Evolutionary conservation across 2,329 filamentous ascomycete genomes (phyloP), one percentile per base, ranked within the genome.

Genomic region (Colletotrichum sublineola): DNA sequence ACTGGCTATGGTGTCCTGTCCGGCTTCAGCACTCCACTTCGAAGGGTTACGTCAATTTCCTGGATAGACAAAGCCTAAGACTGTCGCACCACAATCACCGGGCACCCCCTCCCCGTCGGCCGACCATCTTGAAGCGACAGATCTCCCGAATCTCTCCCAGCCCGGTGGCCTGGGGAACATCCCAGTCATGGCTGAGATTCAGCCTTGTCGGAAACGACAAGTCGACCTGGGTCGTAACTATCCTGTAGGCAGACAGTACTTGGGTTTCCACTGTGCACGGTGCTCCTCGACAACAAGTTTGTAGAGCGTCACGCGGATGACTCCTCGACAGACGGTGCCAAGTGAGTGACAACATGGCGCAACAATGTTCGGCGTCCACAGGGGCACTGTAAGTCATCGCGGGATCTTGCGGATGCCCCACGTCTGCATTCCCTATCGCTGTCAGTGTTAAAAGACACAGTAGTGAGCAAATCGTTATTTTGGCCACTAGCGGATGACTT

Each of bases 181-280:
- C 67, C 66, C 29, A 65, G 66, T 61, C 55, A 42, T 44, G 24
- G 36, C 40, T 11, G 24, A 56, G 48, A 61, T 65, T 50, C 66
- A 73, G 70, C 67, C 70, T 73, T 73, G 66, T 56, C 60, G 61
- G 67, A 44, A 48, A 65, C 42, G 33, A 65, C 53, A 20, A n/a
- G 31, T 36, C 24, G 24, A 24, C 15, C 33, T 15, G 29, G 40
- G 31, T 42, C 60, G 15, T 29, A 69, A 46, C 40, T 65, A 52
- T 44, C 64, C 52, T 63, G 64, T 52, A 68, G 7, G 31, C n/a
- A 18, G 11, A 29, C n/a, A 31, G 56, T 20, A 61, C 36, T 31
- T 31, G 36, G 9, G 33, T 42, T 29, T 63, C 33, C 14, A 24
- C 52, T 50, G 20, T n/a, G 15, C 14, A 29, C 36, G 11, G 36